These are phyloP conservation scores for Delitschia confertaspora DNA, from an alignment of 495 filamentous ascomycete species.

Conservation along the genomic window DNA sequence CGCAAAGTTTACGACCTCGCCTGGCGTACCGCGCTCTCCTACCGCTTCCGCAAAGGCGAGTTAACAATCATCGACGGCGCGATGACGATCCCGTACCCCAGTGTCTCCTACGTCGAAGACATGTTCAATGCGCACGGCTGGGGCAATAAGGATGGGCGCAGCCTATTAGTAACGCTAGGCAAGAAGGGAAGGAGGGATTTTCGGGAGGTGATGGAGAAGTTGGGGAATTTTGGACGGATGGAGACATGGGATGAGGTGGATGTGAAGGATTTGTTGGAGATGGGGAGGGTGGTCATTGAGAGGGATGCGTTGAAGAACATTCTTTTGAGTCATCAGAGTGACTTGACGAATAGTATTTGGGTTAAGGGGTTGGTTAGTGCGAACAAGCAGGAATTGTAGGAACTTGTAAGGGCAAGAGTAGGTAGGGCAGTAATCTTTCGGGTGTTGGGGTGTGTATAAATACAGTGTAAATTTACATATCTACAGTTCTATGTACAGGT, in stretches of 20 bases:
- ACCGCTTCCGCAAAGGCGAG: conserved; percentile 78
- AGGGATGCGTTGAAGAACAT: conserved; percentile 68
- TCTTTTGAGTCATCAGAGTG: conserved; percentile 64
- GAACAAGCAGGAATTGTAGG: too few relatives aligned
- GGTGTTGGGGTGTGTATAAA: too few relatives aligned
- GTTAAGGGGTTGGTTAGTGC: too few relatives aligned
- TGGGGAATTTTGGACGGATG: conserved; percentile 58
- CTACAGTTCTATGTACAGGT: too few relatives aligned
- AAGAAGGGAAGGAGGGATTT: conserved; percentile 42
- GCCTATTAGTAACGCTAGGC: conserved; percentile 62
- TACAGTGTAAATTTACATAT: too few relatives aligned
- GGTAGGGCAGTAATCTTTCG: too few relatives aligned
- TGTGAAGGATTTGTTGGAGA: conserved; percentile 85
- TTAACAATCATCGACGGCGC: conserved; percentile 71
- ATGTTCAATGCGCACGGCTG: conserved; percentile 64
- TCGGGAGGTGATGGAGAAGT: conserved; percentile 48
- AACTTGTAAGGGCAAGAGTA: too few relatives aligned
- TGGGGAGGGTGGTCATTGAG: conserved; percentile 79
- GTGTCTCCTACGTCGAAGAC: conserved; percentile 32
- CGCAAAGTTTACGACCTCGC: conserved; percentile 91
- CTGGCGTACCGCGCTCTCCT: conserved; percentile 89
- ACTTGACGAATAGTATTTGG: too few relatives aligned
- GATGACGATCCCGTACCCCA: conserved; percentile 46
- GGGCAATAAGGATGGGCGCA: conserved; percentile 60
- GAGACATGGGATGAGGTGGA: conserved; percentile 66